Base-by-base conservation (phyloP, 768 basidiomycete species). In the Mycena olivaceomarginata region DNA sequence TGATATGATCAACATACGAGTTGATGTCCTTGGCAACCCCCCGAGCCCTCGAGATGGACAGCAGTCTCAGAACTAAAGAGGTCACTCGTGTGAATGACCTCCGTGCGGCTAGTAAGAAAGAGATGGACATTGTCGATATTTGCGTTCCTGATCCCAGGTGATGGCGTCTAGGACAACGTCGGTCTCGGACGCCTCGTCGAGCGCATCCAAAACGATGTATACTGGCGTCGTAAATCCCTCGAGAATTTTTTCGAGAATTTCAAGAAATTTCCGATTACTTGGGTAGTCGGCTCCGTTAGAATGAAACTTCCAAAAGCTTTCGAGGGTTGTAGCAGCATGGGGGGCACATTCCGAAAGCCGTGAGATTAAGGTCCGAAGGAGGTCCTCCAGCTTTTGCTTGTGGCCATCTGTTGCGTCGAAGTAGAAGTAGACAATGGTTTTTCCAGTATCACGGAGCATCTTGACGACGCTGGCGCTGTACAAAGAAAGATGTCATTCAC, bases 71-170 rank as follows among this genome's bases (percentile, higher is more conserved):
- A 15, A 56, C 53, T 22, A 40, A 63, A 63, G 62, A 63, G 62
- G 62, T n/a, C 62, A n/a, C 62, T 9, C n/a, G n/a, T n/a, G n/a
- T n/a, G n/a, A n/a, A n/a, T n/a, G n/a, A n/a, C n/a, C n/a, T n/a
- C n/a, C n/a, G 40, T 63, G 62, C 62, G 40, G 62, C 62, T 63
- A 63, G 62, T 63, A 63, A 63, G 62, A 63, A 63, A 63, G 18
- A 63, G 40, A 63, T 63, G 62, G 62, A 63, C 62, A 63, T 63
- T 63, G 62, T 63, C 40, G 62, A 63, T 40, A 5, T 63, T 43
- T 63, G 62, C 62, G 43, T 63, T 40, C 62, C 62, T 63, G 40
- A 63, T 63, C 39, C 18, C 15, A n/a, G 40, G 62, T 63, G 62
- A 63, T 63, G 1, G 40, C 40, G 37, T 43, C 40, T 25, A 63